Percentiles rank a stretch among this genome's conserved stretches.
These are phyloP conservation scores for Gryganskiella cystojenkinii DNA, from an alignment of 192 early-diverging fungal genomes.

Conservation along the genomic window DNA sequence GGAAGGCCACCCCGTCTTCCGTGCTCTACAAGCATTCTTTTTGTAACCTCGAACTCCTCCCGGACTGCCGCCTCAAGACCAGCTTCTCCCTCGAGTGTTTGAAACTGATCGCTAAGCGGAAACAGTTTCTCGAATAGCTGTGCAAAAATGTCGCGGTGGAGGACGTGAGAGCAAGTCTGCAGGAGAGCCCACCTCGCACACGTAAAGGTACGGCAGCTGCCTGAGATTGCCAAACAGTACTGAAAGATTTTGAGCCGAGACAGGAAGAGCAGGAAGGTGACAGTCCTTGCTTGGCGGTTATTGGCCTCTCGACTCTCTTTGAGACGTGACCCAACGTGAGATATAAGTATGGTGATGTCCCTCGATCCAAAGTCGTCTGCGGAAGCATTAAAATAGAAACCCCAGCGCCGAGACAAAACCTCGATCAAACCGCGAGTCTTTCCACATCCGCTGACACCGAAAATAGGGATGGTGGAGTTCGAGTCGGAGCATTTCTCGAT, in stretches of 20 bases:
- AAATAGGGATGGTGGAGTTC: not conserved
- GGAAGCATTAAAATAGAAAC: slow-evolving; percentile 8
- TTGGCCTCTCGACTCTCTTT: not conserved
- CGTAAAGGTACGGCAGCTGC: not conserved
- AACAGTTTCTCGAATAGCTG: not conserved
- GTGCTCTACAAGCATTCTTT: not conserved
- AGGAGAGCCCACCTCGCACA: slow-evolving; percentile 17
- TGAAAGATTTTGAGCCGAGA: slow-evolving; percentile 8
- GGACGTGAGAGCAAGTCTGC: not conserved
- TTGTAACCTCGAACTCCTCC: not conserved
- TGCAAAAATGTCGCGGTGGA: not conserved
- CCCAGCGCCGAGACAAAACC: not conserved
- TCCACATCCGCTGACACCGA: slow-evolving; percentile 5
- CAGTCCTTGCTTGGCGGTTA: not conserved
- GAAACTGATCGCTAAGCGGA: not conserved
- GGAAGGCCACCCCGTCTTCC: slow-evolving; percentile 8
- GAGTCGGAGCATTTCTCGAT: not conserved
- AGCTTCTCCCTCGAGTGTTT: not conserved
- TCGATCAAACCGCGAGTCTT: slow-evolving; percentile 3
- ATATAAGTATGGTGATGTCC: not conserved
- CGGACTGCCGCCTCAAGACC: not conserved
- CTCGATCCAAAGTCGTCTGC: not conserved
- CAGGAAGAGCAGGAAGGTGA: slow-evolving; percentile 3
- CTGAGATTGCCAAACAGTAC: slow-evolving; percentile 3
- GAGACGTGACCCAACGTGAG: not conserved